Evolutionary conservation across 2,329 filamentous ascomycete genomes (phyloP), one percentile per base, ranked within the genome.

Genomic region (Fusarium acutatum): DNA sequence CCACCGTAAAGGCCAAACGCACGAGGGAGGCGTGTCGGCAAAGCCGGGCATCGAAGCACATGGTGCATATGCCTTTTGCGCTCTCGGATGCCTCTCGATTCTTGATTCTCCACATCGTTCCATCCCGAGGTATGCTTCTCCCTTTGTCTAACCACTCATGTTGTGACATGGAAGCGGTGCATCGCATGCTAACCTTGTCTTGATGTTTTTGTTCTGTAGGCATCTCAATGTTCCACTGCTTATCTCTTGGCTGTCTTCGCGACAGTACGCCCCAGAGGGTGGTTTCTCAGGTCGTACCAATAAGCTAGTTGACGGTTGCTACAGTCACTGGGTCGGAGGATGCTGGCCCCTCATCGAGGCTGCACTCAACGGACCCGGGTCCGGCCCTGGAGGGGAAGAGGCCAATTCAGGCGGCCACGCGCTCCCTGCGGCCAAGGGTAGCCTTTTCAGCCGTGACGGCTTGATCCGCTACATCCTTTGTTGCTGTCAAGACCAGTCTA

Each of bases 301-400:
- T 87, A 99, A 99, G 84, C 88, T 99, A 37, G 96, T 98, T 37
- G 96, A 99, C 82, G 96, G 96, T 50, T 99, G 96, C 84, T 99
- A 99, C 85, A 97, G 94, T 81, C 96, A 98, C 83, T 99, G 96
- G 96, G 93, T 97, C 38, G 96, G 96, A 61, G 93, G 93, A 61
- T 98, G 95, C 84, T 99, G 95, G 94, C 92, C 96, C 50, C 84
- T 99, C 73, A 87, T 98, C 75, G 93, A 98, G 84, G 94, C 94
- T 64, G 92, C 92, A 61, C 84, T 96, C 65, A 88, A 88, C 74
- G 89, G 88, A 34, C 85, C 86, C 62, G 53, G 54, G 46, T 22
- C 63, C 34, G 54, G 40, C 28, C 63, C 46, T 67, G 82, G 76
- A 77, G 78, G 74, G 68, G 75, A 77, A 65, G 74, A 71, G 71